Evolutionary conservation across 306 rosid species (phyloP), one percentile per base, ranked within the genome.

Genomic region (Boehmeria nivea): DNA sequence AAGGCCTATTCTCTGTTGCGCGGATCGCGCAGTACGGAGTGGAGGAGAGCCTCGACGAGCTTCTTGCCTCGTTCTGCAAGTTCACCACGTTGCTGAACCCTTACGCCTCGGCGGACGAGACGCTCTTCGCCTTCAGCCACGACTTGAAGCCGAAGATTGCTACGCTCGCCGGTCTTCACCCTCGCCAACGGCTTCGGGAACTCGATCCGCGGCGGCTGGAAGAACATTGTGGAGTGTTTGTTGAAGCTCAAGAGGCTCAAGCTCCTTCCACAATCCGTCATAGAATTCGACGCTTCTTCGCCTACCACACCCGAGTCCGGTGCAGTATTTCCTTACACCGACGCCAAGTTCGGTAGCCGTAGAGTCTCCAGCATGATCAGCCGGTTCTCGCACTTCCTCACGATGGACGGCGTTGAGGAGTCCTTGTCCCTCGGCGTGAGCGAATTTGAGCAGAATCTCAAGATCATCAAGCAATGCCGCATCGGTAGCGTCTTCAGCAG

Each of bases 81-180:
- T 91, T 84, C 72, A 91, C 99, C 1, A 87, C 96, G 12, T 64
- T 91, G 27, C 58, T 78, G 64, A 91, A 91, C 54, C 99, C 99
- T 62, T 91, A 91, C 53, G 99, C 96, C 60, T 87, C 98, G 1
- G 45, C 82, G 6, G 99, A 91, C 73, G 96, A 91, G 61, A 91
- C 96, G 28, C 72, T 91, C 54, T 87, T 76, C 55, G 80, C 72
- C 3, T 91, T 91, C 25, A 83, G 84, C 70, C 83, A 87, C 65
- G 96, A 91, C 68, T 52, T 84, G 75, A 87, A 81, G 75, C 95
- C 99, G 0, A 84, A 78, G 61, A 62, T 87, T 70, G 95, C 99
- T 47, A 91, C 95, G 11, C 84, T 91, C 36, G 86, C 96, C 24
- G n/a, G 75, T 91, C 60, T 87, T 91, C 74, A 82, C 83, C 27